Conservation (phyloP, 495 filamentous ascomycete species). For the Penicillium roqueforti region DNA sequence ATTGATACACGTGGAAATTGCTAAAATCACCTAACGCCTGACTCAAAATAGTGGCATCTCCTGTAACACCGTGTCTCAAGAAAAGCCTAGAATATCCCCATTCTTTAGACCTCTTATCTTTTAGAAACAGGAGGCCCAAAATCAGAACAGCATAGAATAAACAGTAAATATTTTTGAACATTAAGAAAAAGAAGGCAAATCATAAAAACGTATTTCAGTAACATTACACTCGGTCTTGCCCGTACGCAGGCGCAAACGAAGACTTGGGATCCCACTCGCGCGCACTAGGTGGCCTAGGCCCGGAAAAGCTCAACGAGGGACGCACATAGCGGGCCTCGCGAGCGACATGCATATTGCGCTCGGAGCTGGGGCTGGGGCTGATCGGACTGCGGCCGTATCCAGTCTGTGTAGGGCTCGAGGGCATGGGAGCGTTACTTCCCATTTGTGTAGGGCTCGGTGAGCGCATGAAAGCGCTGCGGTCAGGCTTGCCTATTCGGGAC, state of each 20-base stretch:
- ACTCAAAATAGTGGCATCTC: not conserved
- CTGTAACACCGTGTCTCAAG: slow-evolving; percentile 8
- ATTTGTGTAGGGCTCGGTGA: not conserved
- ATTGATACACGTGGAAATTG: not conserved
- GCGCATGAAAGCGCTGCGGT: not conserved
- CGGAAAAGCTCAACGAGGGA: slow-evolving; percentile 57
- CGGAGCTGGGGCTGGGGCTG: slow-evolving; percentile 29
- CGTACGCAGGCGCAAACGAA: slow-evolving; percentile 33
- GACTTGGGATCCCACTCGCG: slow-evolving; percentile 40
- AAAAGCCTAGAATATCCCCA: not conserved
- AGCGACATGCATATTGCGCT: slow-evolving; percentile 41
- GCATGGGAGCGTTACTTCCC: not conserved
- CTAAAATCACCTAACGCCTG: too few relatives aligned
- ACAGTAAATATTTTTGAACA: not conserved
- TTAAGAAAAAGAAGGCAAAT: not conserved
- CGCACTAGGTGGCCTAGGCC: slow-evolving; percentile 47
- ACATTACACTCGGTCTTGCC: not conserved
- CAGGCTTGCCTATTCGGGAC: slow-evolving; percentile 11
- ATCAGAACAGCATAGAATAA: not conserved
- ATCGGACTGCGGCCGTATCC: slow-evolving; percentile 16
- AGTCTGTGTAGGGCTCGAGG: not conserved
- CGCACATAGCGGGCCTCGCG: slow-evolving; percentile 52
- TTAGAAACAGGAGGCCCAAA: not conserved
- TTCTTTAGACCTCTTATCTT: not conserved
- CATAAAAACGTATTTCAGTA: not conserved